Conservation (phyloP, 768 basidiomycete species). For the Termitomyces titanicus region DNA sequence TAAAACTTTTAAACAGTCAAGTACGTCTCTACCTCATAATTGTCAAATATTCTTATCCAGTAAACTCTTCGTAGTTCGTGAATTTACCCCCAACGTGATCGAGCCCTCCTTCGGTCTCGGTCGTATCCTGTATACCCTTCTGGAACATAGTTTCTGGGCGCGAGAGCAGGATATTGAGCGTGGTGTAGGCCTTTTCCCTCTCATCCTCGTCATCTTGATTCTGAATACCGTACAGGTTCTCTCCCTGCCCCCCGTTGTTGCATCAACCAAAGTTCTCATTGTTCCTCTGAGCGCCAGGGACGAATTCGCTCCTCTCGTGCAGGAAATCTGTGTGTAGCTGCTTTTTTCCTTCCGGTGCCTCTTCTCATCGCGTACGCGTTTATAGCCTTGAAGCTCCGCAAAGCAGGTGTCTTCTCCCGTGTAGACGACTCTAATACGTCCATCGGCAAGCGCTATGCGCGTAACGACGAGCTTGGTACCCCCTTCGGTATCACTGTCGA, state of each 20-base stretch:
- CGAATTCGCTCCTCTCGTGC: conserved; percentile 79
- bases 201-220: not conserved
- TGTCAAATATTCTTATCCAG: not conserved
- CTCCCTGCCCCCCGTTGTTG: conserved; percentile 84
- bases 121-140: conserved; percentile 88
- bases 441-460: conserved; percentile 95
- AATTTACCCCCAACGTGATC: conserved; percentile 96
- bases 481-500: conserved; percentile 96
- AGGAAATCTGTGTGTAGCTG: conserved; percentile 80
- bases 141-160: conserved; percentile 96
- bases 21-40: conserved; percentile 37
- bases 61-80: conserved; percentile 62
- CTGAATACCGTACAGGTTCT: conserved; percentile 55
- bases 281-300: conserved; percentile 87
- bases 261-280: conserved; percentile 96
- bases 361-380: conserved; percentile 6
- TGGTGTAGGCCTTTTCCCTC: conserved; percentile 54
- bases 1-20: conserved; percentile 84
- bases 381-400: conserved; percentile 82
- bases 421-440: conserved; percentile 95
- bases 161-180: conserved; percentile 90
- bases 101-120: conserved; percentile 98
- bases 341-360: not conserved
- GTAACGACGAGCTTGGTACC: conserved; percentile 98
- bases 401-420: conserved; percentile 84